These are phyloP conservation scores for Stachybotrys chartarum DNA, from an alignment of 2,329 filamentous ascomycete species.

Conservation along the genomic window DNA sequence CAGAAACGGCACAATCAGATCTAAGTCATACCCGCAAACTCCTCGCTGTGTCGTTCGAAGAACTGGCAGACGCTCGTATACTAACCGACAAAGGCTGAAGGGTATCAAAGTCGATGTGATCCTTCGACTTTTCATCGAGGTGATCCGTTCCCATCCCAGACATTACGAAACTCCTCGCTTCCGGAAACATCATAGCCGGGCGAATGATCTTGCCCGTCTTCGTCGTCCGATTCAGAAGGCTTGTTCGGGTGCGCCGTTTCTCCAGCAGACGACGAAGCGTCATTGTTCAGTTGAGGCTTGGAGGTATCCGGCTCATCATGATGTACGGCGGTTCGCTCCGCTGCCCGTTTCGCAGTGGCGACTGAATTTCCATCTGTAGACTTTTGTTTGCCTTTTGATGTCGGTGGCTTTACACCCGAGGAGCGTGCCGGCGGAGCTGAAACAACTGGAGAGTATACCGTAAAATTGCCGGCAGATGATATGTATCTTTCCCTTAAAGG, in stretches of 20 bases:
- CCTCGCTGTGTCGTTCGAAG: constrained; percentile 14
- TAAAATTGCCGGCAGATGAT: constrained; percentile 23
- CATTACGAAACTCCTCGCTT: constrained; percentile 37
- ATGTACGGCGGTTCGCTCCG: constrained; percentile 27
- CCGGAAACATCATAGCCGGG: constrained; percentile 24
- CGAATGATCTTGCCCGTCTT: constrained; percentile 9
- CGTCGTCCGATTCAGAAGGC: background rate
- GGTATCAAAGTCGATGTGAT: constrained; percentile 9
- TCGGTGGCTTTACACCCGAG: constrained; percentile 7
- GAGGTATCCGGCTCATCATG: constrained; percentile 23
- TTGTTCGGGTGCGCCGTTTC: constrained; percentile 5
- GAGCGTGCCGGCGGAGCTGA: constrained; percentile 13
- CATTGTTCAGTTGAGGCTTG: constrained; percentile 16
- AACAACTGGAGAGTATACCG: constrained; percentile 12
- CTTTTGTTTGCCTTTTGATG: constrained; percentile 15
- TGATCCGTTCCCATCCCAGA: constrained; percentile 29
- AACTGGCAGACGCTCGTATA: constrained; percentile 2
- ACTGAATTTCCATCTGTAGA: constrained; percentile 16
- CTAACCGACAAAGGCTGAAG: constrained; percentile 5
- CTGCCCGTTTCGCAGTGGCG: constrained; percentile 28
- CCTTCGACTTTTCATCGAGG: constrained; percentile 10
- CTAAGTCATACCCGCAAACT: constrained; percentile 8
- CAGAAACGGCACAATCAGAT: background rate
- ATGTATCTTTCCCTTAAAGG: constrained; percentile 62
- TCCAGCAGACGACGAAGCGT: constrained; percentile 5